Evolutionary conservation across 345 rosid species (phyloP).

Genomic region (Populus ilicifolia): DNA sequence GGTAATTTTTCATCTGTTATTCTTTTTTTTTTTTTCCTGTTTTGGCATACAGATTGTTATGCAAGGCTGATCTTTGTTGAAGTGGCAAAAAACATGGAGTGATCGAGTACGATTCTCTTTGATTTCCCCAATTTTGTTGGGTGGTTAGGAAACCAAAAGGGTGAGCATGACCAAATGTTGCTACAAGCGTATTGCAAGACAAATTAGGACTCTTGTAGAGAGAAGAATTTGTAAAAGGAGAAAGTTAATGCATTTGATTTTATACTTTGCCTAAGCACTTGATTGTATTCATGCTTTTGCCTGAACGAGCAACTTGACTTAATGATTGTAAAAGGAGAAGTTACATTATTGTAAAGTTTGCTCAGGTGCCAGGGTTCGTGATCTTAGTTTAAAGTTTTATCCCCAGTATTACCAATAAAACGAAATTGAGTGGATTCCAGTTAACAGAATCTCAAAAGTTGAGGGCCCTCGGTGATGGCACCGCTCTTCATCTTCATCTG

Average conservation of each 20-base stretch:
- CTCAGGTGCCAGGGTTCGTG: too few relatives aligned
- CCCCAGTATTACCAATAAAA: background rate
- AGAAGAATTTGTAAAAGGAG: background rate
- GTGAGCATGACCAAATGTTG: background rate
- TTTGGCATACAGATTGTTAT: conserved; percentile 37
- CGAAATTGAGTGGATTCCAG: background rate
- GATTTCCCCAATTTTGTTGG: background rate
- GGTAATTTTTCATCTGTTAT: too few relatives aligned
- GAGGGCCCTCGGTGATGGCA: too few relatives aligned
- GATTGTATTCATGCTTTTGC: background rate
- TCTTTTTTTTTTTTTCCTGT: background rate
- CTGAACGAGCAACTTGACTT: background rate
- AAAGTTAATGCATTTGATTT: background rate
- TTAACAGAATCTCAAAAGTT: background rate
- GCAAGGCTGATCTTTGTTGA: conserved; percentile 49
- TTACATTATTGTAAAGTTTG: background rate
- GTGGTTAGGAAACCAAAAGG: background rate
- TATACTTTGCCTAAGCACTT: background rate
- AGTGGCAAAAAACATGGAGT: conserved; percentile 30
- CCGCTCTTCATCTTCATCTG: too few relatives aligned
- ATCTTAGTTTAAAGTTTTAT: too few relatives aligned
- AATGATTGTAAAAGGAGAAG: background rate
- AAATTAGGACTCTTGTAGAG: background rate
- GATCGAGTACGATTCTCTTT: background rate
- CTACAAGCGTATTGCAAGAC: background rate